Base-by-base conservation (phyloP, 768 basidiomycete genomes). In the Hypholoma sublateritium region DNA sequence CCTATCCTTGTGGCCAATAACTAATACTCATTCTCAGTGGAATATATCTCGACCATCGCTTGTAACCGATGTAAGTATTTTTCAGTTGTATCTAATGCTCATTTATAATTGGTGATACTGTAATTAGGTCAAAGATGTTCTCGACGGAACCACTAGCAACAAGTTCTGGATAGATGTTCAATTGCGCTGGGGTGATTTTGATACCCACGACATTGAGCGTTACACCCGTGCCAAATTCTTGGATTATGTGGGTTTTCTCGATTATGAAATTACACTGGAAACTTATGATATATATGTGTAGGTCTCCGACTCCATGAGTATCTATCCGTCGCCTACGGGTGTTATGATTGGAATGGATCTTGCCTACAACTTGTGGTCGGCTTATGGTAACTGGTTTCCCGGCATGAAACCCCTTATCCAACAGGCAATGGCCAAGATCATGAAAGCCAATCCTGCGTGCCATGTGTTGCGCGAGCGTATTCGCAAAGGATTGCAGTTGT, bases 131-230 rank as follows among this genome's bases (percentile, higher is more conserved):
- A 97, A 98, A 74, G 97, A 98, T 66, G 90, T 93, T 28, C 80
- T 96, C 44, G 97, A 98, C 67, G 96, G 96, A n/a, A 96, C 95
- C 0, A 98, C 96, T 0, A 93, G 89, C 70, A 95, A 94, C 80
- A 98, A 99, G 77, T 99, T 88, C 80, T 98, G 97, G 97, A 87
- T 96, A 47, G 95, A 98, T 67, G 88, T 97, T 50, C 93, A 97
- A 67, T 81, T 97, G 50, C 82, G 94, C 55, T 97, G 95, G 95
- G 94, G 96, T 64, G 97, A 99, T 72, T 99, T 98, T 66, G 97
- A 99, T 70, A 95, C 93, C 3, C 97, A 99, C 72, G 97, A 99
- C 70, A 96, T 98, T 56, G 97, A 99, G 70, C 88, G 97, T 22
- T 99, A 99, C 73, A 95, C 96, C 9, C 91, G 97, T 58, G 95